These are phyloP conservation scores for Rhodamnia rubescens DNA, from an alignment of 345 rosid genomes.

Conservation along the genomic window DNA sequence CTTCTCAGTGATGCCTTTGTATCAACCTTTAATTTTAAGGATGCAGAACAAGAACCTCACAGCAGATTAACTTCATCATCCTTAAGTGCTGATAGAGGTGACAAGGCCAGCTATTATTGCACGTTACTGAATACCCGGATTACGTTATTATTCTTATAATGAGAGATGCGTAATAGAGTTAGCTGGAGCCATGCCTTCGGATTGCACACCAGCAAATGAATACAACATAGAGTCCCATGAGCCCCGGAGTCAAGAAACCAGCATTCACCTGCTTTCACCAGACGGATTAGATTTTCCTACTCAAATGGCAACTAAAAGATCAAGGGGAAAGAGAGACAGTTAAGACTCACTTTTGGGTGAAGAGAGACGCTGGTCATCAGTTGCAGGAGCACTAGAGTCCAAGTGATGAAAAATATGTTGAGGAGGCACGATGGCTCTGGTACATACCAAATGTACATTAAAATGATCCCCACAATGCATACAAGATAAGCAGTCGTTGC, in stretches of 20 bases:
- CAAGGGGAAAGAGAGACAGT: not conserved
- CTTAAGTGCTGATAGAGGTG: not conserved
- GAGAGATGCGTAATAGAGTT: not conserved
- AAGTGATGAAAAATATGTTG: slow-evolving; percentile 86
- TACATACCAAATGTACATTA: slow-evolving; percentile 95
- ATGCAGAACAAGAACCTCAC: not conserved
- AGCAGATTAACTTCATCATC: not conserved
- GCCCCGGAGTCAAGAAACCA: slow-evolving; percentile 81
- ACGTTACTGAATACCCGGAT: not conserved
- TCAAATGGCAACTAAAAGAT: not conserved
- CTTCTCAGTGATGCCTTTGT: not conserved
- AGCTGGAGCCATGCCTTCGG: slow-evolving; percentile 40
- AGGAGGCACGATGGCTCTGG: slow-evolving; percentile 85
- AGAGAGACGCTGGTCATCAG: slow-evolving; percentile 91
- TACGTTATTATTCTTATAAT: not conserved
- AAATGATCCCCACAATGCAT: slow-evolving; percentile 67
- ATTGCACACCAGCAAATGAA: slow-evolving; percentile 98
- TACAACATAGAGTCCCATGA: slow-evolving; percentile 90
- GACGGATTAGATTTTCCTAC: not conserved
- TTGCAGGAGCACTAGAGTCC: slow-evolving; percentile 92
- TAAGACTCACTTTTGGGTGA: slow-evolving; percentile 58
- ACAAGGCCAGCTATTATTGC: not conserved
- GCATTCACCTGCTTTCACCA: slow-evolving; percentile 45
- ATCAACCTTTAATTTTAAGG: not conserved
- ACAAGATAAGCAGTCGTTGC: slow-evolving; percentile 59